Evolutionary conservation across 495 filamentous ascomycete species (phyloP), one percentile per base, ranked within the genome.

Genomic region (Aeminium ludgeri): DNA sequence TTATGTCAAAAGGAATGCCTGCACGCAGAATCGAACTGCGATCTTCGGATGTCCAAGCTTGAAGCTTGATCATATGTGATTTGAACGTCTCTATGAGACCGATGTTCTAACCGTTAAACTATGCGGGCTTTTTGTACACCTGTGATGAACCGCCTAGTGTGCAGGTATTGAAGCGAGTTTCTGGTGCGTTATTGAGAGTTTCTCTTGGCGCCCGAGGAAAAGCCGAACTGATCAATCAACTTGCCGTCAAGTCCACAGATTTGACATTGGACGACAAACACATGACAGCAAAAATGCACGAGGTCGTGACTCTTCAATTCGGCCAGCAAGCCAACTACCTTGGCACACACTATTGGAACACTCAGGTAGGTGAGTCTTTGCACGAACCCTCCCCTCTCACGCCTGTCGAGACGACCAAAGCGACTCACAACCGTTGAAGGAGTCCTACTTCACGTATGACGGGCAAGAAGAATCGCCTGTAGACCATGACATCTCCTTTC

Each of bases 261-360:
- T n/a, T n/a, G n/a, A n/a, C n/a, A n/a, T n/a, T n/a, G n/a, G n/a
- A n/a, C n/a, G n/a, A n/a, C n/a, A n/a, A n/a, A n/a, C n/a, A n/a
- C n/a, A n/a, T n/a, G n/a, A n/a, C n/a, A n/a, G n/a, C n/a, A 30
- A 40, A n/a, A 16, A 99, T 99, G 89, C 86, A 91, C 63, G 89
- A 99, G 57, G 86, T 96, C 44, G 68, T 99, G 42, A 94, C 89
- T 1, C 62, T 96, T 32, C 89, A 99, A 63, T 72, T 96, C 39
- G 89, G 89, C 30, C 82, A 93, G 51, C 75, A 78, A 55, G 81
- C 78, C 52, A 99, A 99, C 62, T 92, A 95, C 52, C 58, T 95
- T 20, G 86, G 79, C n/a, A 93, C 83, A 0, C 89, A 99, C 64
- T 96, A 93, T 57, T 99, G 91, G 91, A 99, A 99, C 52, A 68